These are phyloP conservation scores for Leishmania martiniquensis DNA, from an alignment of 208 protist species.

Conservation along the genomic window DNA sequence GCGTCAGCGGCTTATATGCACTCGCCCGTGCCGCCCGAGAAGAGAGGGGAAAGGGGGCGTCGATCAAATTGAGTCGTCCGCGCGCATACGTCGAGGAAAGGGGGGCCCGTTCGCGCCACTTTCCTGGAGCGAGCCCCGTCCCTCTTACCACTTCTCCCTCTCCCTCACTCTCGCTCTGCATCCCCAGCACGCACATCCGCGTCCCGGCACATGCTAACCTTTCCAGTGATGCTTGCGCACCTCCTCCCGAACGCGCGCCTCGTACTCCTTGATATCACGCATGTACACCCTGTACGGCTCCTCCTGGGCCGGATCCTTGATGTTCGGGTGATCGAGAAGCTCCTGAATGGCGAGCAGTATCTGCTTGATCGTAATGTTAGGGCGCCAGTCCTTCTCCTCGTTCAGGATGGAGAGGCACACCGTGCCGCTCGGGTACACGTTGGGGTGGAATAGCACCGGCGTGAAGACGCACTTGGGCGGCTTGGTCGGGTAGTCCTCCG, in stretches of 20 bases:
- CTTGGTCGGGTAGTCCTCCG: slow-evolving; percentile 98
- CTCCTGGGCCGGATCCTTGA: slow-evolving; percentile 98
- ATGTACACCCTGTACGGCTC: slow-evolving; percentile 95
- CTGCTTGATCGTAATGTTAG: slow-evolving; percentile 98
- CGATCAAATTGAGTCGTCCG: too few relatives aligned
- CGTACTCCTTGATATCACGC: slow-evolving; percentile 83
- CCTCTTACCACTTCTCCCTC: too few relatives aligned
- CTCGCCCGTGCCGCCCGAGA: too few relatives aligned
- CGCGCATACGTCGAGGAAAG: too few relatives aligned
- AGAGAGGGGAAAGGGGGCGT: too few relatives aligned
- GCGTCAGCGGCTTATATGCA: too few relatives aligned
- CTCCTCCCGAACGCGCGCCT: slow-evolving; percentile 85
- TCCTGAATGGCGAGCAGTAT: slow-evolving; percentile 99
- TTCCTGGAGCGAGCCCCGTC: too few relatives aligned
- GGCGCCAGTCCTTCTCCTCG: slow-evolving; percentile 99
- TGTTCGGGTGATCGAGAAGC: slow-evolving; percentile 97
- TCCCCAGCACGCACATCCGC: too few relatives aligned
- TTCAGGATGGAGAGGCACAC: slow-evolving; percentile 99
- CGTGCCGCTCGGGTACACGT: slow-evolving; percentile 98
- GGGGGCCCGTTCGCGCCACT: too few relatives aligned
- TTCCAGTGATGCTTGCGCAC: slow-evolving; percentile 73
- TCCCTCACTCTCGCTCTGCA: too few relatives aligned
- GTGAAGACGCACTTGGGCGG: slow-evolving; percentile 98
- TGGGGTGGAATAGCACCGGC: slow-evolving; percentile 98
- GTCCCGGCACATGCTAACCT: slow-evolving; percentile 2